These are phyloP conservation scores for Gamarada debralockiae DNA, from an alignment of 495 filamentous ascomycete species.

Conservation along the genomic window DNA sequence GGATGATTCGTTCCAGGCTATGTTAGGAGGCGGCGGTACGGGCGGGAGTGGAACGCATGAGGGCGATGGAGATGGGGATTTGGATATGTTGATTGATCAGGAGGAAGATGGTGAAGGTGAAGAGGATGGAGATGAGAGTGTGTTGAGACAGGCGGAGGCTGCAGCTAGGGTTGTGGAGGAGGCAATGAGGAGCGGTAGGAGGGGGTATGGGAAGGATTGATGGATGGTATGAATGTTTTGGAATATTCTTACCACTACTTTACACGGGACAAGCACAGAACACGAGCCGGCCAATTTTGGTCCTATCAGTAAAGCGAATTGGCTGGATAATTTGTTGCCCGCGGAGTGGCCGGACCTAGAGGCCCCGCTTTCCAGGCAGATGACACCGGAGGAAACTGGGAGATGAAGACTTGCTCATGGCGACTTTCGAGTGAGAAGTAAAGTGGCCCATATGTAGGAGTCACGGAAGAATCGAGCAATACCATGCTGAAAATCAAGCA, in stretches of 20 bases:
- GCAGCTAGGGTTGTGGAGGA: conserved; percentile 17
- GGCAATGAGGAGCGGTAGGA: conserved; percentile 15
- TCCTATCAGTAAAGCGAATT: too few species aligned
- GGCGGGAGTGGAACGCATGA: conserved; percentile 14
- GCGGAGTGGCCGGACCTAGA: too few species aligned
- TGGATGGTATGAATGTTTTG: neutral
- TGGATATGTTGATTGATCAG: conserved; percentile 50
- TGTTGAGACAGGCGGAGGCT: conserved; percentile 17
- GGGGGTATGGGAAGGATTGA: conserved; percentile 13
- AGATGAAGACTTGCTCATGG: too few species aligned
- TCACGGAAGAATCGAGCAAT: conserved; percentile 11
- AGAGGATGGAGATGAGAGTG: conserved; percentile 12
- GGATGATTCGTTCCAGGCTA: conserved; percentile 18
- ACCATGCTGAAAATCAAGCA: too few species aligned
- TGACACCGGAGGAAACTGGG: neutral
- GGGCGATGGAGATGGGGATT: conserved; percentile 38
- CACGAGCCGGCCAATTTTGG: too few species aligned
- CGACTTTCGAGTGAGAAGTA: too few species aligned
- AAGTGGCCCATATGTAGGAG: too few species aligned
- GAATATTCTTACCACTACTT: neutral
- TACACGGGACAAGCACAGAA: too few species aligned
- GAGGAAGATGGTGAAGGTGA: conserved; percentile 17
- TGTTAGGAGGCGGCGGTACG: conserved; percentile 9
- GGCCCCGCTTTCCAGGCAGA: too few species aligned
- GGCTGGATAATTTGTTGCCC: too few species aligned